Evolutionary conservation across 2,329 filamentous ascomycete genomes (phyloP).

Genomic region (Aspergillus caelatus): DNA sequence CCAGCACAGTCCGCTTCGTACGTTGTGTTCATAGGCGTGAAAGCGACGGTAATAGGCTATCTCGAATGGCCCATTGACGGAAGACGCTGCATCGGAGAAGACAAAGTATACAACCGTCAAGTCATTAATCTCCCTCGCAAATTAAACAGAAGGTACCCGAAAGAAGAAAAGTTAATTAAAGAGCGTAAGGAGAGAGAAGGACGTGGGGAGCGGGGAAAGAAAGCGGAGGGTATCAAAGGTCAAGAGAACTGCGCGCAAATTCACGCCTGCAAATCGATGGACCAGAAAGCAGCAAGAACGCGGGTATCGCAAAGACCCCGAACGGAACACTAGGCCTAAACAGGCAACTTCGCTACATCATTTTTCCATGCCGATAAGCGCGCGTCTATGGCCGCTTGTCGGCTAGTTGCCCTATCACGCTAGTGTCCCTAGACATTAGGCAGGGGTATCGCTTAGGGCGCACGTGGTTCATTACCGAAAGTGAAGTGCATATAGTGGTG

Average conservation of each 20-base stretch:
- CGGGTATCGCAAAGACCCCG: slow-evolving; percentile 45
- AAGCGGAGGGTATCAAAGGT: slow-evolving; percentile 19
- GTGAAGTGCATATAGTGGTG: neutral
- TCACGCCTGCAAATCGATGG: slow-evolving; percentile 32
- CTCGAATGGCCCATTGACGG: slow-evolving; percentile 25
- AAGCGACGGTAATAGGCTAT: slow-evolving; percentile 26
- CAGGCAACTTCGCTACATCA: slow-evolving; percentile 29
- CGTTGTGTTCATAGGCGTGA: slow-evolving; percentile 34
- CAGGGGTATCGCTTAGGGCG: slow-evolving; percentile 11
- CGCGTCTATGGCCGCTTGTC: slow-evolving; percentile 17
- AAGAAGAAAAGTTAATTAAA: slow-evolving; percentile 16
- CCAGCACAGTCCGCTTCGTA: slow-evolving; percentile 28
- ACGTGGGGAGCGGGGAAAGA: slow-evolving; percentile 18
- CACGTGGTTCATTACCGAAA: slow-evolving; percentile 5
- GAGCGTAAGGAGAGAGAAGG: slow-evolving; percentile 19
- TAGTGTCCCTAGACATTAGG: slow-evolving; percentile 6
- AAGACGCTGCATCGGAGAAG: slow-evolving; percentile 31
- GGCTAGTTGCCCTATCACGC: slow-evolving; percentile 11
- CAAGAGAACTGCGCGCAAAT: slow-evolving; percentile 32
- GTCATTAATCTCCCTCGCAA: slow-evolving; percentile 32
- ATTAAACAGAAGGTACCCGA: slow-evolving; percentile 8
- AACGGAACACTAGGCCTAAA: slow-evolving; percentile 38
- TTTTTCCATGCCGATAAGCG: slow-evolving; percentile 32
- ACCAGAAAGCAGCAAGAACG: slow-evolving; percentile 34
- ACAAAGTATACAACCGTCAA: slow-evolving; percentile 30